Percentiles rank a stretch among this genome's conserved stretches.
Conservation (phyloP, 1,139 yeast species). For the Blastobotrys buckinghamii region DNA sequence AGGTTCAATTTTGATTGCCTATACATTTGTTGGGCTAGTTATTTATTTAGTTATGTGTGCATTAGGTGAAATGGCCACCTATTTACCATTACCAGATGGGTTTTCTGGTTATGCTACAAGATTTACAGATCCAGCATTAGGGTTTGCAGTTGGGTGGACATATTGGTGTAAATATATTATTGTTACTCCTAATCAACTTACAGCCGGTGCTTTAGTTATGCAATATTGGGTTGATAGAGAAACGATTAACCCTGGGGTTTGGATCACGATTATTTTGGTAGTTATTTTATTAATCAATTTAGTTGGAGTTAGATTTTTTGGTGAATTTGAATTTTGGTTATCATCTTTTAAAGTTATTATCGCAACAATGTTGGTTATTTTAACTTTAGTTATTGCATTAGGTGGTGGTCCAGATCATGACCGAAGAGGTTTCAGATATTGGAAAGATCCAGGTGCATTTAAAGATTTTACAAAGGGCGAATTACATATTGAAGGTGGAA, state of each 20-base stretch:
- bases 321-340: slow-evolving; percentile 63
- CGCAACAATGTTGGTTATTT: slow-evolving; percentile 36
- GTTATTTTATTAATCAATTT: slow-evolving; percentile 50
- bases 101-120: slow-evolving; percentile 52
- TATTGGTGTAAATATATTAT: slow-evolving; percentile 59
- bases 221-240: slow-evolving; percentile 60
- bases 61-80: slow-evolving; percentile 59
- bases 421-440: slow-evolving; percentile 56
- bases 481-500: not conserved
- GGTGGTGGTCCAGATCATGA: slow-evolving; percentile 54
- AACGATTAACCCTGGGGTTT: slow-evolving; percentile 54
- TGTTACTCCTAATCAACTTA: slow-evolving; percentile 55
- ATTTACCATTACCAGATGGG: slow-evolving; percentile 58
- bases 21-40: slow-evolving; percentile 26
- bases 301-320: slow-evolving; percentile 54
- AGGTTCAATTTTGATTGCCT: slow-evolving; percentile 56
- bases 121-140: slow-evolving; percentile 60
- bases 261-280: slow-evolving; percentile 50
- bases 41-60: slow-evolving; percentile 49
- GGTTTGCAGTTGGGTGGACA: slow-evolving; percentile 72
- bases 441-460: slow-evolving; percentile 58
- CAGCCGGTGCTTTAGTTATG: slow-evolving; percentile 48
- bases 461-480: not conserved
- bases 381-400: slow-evolving; percentile 53
- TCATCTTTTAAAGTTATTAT: slow-evolving; percentile 50